Evolutionary conservation across 2,329 filamentous ascomycete genomes (phyloP), one percentile per base, ranked within the genome.

Genomic region (Hawksworthiomyces lignivorus): DNA sequence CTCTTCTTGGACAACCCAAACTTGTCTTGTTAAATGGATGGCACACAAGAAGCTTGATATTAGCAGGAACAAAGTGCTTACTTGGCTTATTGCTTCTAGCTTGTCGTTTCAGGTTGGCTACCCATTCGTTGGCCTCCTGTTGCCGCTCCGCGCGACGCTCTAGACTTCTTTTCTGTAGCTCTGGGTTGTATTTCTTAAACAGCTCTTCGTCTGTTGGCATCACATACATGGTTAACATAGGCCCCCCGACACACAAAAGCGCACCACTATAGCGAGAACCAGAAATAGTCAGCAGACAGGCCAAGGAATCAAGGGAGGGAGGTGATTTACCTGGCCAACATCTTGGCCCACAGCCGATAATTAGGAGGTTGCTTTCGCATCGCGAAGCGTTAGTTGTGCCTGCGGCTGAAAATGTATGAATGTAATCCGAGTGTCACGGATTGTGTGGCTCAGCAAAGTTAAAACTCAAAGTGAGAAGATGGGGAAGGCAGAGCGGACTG

Each of bases 61-160:
- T 38, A 9, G 19, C 15, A n/a, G 1, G 14, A 17, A 40, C 26
- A 22, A 19, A 32, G 37, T 18, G 68, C 82, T 47, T 72, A 94
- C 88, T 94, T 32, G 86, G 86, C 67, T 90, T 95, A 58, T 94
- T 83, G 12, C 84, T 92, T 67, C 89, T 94, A 20, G 87, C 85
- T 61, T 89, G 87, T 54, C 90, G 78, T 71, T 94, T 96, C 58
- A 98, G 64, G 54, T 82, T 80, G 36, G 58, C 74, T 21, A 96
- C 84, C 56, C 95, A 97, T 43, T 88, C 76, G 57, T 96, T 85
- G 54, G 95, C 95, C 45, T 96, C 88, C 62, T 89, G 75, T 57
- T 92, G 79, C 46, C 77, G 76, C 59, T 84, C 78, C 44, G 82
- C 72, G 15, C 87, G 77, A 45, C 81, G 77, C 62, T 89, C 88